Evolutionary conservation across 345 rosid species (phyloP).

Genomic region (Acer yangbiense): DNA sequence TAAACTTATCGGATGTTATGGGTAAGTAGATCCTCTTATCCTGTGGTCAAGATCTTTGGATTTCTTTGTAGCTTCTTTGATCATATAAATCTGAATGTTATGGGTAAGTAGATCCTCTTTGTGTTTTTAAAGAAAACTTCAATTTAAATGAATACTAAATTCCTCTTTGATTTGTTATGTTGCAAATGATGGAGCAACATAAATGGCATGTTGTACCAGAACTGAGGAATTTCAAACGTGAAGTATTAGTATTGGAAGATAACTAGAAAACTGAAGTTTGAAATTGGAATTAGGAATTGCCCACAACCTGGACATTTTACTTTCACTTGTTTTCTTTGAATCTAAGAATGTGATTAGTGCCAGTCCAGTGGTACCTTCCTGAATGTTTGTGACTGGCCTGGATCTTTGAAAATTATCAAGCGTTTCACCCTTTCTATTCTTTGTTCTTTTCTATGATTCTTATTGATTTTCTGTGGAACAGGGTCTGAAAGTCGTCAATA

Average conservation of each 20-base stretch:
- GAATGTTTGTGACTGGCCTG: not conserved
- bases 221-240: not conserved
- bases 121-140: not conserved
- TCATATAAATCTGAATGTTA: not conserved
- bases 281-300: not conserved
- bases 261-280: not conserved
- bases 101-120: no score
- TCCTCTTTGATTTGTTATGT: not conserved
- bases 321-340: not conserved
- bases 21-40: not conserved
- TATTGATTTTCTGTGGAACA: slow-evolving; percentile 26
- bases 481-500: slow-evolving; percentile 75
- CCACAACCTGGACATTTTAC: not conserved
- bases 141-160: not conserved
- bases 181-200: not conserved
- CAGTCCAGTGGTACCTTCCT: not conserved
- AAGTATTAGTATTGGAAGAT: not conserved
- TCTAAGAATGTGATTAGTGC: not conserved
- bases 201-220: not conserved
- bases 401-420: not conserved
- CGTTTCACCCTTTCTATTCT: slow-evolving; percentile 2
- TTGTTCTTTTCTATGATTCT: not conserved
- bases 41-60: not conserved
- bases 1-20: not conserved
- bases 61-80: not conserved